phyloP scores from a whole-genome alignment of 179 eudicot species.

The Vitellaria paradoxa region DNA sequence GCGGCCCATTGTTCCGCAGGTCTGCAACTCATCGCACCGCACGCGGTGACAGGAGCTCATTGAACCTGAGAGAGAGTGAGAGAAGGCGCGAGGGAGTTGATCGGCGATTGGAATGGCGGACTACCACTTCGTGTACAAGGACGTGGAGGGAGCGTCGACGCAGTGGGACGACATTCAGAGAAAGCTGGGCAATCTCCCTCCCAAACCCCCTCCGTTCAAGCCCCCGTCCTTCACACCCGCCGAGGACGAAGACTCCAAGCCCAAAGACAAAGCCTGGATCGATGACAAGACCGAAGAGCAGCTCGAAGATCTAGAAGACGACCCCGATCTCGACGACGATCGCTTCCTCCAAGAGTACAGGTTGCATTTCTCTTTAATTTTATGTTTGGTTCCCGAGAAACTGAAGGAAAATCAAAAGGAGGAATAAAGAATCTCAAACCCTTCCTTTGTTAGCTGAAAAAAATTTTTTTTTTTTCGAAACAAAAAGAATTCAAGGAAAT shows the following conservation, averaged over 20 bases:
- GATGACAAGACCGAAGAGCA: slow-evolving; percentile 74
- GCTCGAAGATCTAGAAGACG: slow-evolving; percentile 89
- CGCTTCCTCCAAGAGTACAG: slow-evolving; percentile 81
- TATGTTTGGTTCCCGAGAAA: not conserved
- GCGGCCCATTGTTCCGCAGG: too few species aligned
- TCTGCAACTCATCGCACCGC: too few species aligned
- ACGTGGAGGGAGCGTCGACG: slow-evolving; percentile 78
- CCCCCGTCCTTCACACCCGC: slow-evolving; percentile 68
- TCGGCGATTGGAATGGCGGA: slow-evolving; percentile 40
- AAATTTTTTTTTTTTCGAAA: not conserved
- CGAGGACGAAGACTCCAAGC: slow-evolving; percentile 59
- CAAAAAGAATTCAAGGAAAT: not conserved
- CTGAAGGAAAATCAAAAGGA: not conserved
- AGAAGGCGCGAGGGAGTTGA: not conserved
- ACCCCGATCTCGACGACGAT: slow-evolving; percentile 68
- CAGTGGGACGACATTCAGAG: slow-evolving; percentile 93
- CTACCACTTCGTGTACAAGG: slow-evolving; percentile 82
- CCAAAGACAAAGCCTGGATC: slow-evolving; percentile 68
- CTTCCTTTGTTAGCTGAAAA: not conserved
- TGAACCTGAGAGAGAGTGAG: not conserved
- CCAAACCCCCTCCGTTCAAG: slow-evolving; percentile 68
- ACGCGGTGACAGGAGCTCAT: too few species aligned
- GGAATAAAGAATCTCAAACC: not conserved
- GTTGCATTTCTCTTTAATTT: slow-evolving; percentile 16
- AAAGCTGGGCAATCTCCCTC: slow-evolving; percentile 72